Conservation (phyloP, 108 stramenopile genomes). For the Fragilariopsis cylindrus region DNA sequence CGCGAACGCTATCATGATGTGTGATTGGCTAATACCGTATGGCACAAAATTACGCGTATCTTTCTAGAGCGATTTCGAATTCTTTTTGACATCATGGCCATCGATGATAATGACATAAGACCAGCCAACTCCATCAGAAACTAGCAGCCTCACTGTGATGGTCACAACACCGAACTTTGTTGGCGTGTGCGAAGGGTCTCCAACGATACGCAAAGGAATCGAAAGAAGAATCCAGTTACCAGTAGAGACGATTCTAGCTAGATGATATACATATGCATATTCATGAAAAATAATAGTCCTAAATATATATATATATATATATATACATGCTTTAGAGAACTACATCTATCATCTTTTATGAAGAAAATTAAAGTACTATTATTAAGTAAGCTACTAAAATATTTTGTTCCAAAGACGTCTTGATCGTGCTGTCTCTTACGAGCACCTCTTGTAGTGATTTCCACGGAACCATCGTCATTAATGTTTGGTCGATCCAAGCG, state of each 20-base stretch:
- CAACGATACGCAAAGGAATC: constrained; percentile 34
- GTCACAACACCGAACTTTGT: constrained; percentile 53
- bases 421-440: constrained; percentile 83
- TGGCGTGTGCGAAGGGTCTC: constrained; percentile 53
- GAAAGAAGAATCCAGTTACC: neutral
- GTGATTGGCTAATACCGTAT: no score
- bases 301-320: no score
- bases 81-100: no score
- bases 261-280: no score
- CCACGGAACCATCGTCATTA: constrained; percentile 57
- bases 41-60: no score
- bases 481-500: constrained; percentile 85
- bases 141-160: constrained; percentile 52
- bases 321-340: neutral
- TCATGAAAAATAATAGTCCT: no score
- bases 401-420: constrained; percentile 87
- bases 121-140: neutral
- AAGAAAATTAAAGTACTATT: neutral
- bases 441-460: constrained; percentile 65
- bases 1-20: no score
- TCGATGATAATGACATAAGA: no score
- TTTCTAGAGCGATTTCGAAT: no score
- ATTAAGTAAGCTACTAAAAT: constrained; percentile 52
- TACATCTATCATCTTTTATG: neutral
- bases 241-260: neutral